Base-by-base conservation (phyloP, 768 basidiomycete genomes). In the Lanmaoa rubissima region DNA sequence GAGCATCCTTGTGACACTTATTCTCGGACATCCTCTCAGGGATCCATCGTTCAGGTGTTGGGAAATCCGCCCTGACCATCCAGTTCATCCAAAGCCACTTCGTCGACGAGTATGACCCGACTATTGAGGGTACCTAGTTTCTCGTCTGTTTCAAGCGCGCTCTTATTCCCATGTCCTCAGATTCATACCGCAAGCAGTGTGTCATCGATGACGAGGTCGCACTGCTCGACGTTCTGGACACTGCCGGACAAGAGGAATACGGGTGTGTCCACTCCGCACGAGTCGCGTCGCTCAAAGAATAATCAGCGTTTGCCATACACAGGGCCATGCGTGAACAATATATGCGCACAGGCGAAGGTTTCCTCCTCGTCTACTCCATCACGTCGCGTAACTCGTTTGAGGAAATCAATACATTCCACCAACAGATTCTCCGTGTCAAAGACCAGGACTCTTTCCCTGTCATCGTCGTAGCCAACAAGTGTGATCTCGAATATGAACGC, bases 291-390 rank as follows among this genome's bases (percentile, higher is more conserved):
- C 54, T 43, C 45, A 26, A 13, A 46, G 32, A 28, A 46, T 56
- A 34, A 49, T 36, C 62, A 54, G 43, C 32, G 38, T 38, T 24
- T 38, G 21, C 34, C 14, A 49, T 60, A 19, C 57, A 49, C 69
- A 95, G 93, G 55, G 96, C 96, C 24, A 98, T 98, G 96, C 88
- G 96, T 46, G 96, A 98, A 69, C 96, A 98, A 69, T 98, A 98
- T 78, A 98, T 98, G 94, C 86, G 94, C 51, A 94, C 94, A 28
- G 96, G 96, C 58, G 95, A 98, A 74, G 96, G 95, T 12, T 98
- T 98, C 80, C 83, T 98, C 42, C 86, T 98, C 60, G 94, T 98
- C 55, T 98, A 98, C 75, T 94, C 93, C 50, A 98, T 97, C 75
- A 97, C 96, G n/a, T 94, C 94, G 32, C 87, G 95, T 62, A 90